phyloP scores from a whole-genome alignment of 2,329 filamentous ascomycete genomes.

The Fusarium sp. region DNA sequence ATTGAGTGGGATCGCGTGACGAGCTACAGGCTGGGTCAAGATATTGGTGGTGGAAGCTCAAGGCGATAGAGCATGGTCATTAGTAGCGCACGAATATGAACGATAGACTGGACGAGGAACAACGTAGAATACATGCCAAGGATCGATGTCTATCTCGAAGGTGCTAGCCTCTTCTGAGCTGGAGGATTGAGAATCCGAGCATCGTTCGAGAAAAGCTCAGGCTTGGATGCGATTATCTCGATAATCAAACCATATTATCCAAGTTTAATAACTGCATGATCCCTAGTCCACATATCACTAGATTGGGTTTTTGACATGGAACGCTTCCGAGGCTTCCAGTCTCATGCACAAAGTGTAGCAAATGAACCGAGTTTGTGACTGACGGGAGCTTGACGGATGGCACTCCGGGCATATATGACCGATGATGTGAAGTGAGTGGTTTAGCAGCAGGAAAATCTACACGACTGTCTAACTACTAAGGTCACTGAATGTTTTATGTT shows the following conservation, averaged over 20 bases:
- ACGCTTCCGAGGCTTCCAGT: neutral
- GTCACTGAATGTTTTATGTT: neutral
- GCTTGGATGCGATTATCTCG: slow-evolving; percentile 11
- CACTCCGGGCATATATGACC: neutral
- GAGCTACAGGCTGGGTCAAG: slow-evolving; percentile 86
- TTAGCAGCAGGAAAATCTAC: neutral
- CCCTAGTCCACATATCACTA: neutral
- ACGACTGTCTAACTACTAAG: neutral
- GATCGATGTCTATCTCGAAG: neutral
- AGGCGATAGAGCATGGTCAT: slow-evolving; percentile 44
- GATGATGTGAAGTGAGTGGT: neutral
- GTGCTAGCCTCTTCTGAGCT: neutral
- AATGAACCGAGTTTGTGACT: neutral
- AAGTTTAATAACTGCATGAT: neutral
- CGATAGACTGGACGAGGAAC: slow-evolving; percentile 18
- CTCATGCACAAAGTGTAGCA: slow-evolving; percentile 1
- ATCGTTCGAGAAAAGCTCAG: neutral
- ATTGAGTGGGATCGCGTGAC: slow-evolving; percentile 99
- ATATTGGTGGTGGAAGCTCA: slow-evolving; percentile 76
- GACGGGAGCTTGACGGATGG: neutral
- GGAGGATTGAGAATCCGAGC: neutral
- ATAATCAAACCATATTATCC: slow-evolving; percentile 3
- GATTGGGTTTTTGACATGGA: neutral
- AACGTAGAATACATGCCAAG: slow-evolving; percentile 20
- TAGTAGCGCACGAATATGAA: slow-evolving; percentile 19